phyloP scores from a whole-genome alignment of 257 asterid genomes.

The Solanum clarkiae region DNA sequence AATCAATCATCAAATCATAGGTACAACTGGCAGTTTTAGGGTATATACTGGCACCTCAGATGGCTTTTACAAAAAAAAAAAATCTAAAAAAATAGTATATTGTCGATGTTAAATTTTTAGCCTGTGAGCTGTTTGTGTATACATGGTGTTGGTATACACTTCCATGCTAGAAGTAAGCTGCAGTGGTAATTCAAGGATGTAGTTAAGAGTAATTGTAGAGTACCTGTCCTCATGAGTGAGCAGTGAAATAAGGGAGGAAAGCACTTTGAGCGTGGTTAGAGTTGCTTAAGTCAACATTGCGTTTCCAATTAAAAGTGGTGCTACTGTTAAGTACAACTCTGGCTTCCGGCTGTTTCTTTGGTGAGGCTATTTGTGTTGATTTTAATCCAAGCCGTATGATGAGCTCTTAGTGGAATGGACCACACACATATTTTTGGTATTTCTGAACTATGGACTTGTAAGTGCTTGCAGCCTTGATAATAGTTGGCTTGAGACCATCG shows the following conservation, averaged over 20 bases:
- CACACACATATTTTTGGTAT: neutral
- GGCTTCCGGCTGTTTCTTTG: neutral
- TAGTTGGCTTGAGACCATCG: neutral
- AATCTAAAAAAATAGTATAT: neutral
- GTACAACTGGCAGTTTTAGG: neutral
- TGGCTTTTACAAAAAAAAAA: neutral
- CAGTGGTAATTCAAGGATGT: neutral
- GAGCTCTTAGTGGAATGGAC: neutral
- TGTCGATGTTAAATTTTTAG: neutral
- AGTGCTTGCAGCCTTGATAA: neutral
- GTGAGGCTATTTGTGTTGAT: neutral
- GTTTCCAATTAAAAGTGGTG: neutral
- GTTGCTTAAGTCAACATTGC: neutral
- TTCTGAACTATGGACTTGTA: neutral
- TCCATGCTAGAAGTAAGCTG: neutral
- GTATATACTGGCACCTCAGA: neutral
- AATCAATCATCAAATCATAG: neutral
- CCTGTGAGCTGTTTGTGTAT: neutral
- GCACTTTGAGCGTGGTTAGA: neutral
- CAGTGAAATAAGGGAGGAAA: neutral
- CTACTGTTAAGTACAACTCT: neutral
- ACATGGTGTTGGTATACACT: neutral
- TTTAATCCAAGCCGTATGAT: neutral
- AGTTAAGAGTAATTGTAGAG: neutral
- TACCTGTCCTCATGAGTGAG: neutral